Percentiles rank a stretch among this genome's conserved stretches.
These are phyloP conservation scores for Aquilaria sinensis DNA, from an alignment of 345 rosid genomes.

Conservation along the genomic window DNA sequence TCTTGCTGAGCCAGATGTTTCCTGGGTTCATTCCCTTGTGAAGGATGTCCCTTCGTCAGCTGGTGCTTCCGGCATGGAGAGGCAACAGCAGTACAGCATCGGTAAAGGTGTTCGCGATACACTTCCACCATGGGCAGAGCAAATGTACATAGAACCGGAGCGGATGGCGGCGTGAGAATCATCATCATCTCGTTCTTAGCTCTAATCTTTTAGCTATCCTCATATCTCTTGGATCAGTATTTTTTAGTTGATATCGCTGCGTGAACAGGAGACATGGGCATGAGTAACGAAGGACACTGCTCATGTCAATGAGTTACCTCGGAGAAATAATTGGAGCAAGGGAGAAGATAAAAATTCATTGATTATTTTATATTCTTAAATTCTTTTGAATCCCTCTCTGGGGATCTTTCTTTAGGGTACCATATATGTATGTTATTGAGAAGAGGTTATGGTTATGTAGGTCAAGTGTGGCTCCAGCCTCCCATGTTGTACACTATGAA, in stretches of 20 bases:
- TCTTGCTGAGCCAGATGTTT: constrained; percentile 75
- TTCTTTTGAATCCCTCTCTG: neutral
- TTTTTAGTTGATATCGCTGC: neutral
- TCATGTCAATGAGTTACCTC: constrained; percentile 2
- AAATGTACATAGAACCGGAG: constrained; percentile 85
- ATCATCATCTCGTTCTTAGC: constrained; percentile 8
- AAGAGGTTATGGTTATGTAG: too few relatives aligned
- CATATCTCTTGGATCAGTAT: constrained; percentile 18
- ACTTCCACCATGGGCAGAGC: constrained; percentile 74
- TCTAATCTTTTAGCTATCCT: constrained; percentile 16
- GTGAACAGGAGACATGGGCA: constrained; percentile 3
- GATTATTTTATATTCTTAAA: constrained; percentile 19
- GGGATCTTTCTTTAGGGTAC: constrained; percentile 2
- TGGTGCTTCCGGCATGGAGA: constrained; percentile 20
- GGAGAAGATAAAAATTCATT: constrained; percentile 12
- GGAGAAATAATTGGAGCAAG: constrained; percentile 4
- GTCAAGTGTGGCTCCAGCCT: too few relatives aligned
- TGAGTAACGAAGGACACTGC: constrained; percentile 14
- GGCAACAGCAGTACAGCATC: constrained; percentile 29
- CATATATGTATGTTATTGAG: too few relatives aligned
- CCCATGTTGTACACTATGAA: too few relatives aligned
- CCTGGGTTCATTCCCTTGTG: constrained; percentile 87
- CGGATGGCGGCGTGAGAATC: constrained; percentile 76
- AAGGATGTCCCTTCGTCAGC: constrained; percentile 56
- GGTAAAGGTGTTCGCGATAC: constrained; percentile 34